Evolutionary conservation across 306 rosid genomes (phyloP).

Genomic region (Vigna mungo): DNA sequence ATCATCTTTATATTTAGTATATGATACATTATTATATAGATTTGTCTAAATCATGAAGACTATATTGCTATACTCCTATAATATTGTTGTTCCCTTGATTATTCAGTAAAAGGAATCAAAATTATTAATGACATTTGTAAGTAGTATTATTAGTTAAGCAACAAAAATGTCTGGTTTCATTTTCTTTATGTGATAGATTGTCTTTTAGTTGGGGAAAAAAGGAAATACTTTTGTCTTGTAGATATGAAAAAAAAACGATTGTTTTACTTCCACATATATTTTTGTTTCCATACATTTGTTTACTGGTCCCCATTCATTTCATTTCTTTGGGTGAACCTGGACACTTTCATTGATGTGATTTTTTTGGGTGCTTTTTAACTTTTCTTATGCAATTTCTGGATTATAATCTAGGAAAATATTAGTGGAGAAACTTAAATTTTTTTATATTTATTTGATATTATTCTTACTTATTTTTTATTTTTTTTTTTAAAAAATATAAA

Average conservation of each 20-base stretch:
- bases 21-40: background rate
- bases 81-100: background rate
- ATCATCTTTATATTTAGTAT: background rate
- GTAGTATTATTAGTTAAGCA: background rate
- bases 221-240: background rate
- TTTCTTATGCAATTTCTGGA: background rate
- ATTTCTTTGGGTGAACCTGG: background rate
- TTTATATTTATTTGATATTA: too few species aligned
- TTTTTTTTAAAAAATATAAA: too few species aligned
- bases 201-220: background rate
- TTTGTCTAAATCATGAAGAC: background rate
- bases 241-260: background rate
- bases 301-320: background rate
- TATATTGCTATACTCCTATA: too few species aligned
- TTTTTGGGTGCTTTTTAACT: background rate
- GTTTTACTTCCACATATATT: background rate
- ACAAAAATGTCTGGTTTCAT: background rate
- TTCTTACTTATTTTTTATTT: too few species aligned
- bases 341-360: background rate
- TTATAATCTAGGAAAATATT: background rate
- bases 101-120: background rate
- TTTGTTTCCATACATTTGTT: background rate
- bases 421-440: too few species aligned
- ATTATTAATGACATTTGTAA: background rate
- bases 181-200: background rate